Conservation (phyloP, 2,329 filamentous ascomycete genomes). For the Aureobasidium musti region DNA sequence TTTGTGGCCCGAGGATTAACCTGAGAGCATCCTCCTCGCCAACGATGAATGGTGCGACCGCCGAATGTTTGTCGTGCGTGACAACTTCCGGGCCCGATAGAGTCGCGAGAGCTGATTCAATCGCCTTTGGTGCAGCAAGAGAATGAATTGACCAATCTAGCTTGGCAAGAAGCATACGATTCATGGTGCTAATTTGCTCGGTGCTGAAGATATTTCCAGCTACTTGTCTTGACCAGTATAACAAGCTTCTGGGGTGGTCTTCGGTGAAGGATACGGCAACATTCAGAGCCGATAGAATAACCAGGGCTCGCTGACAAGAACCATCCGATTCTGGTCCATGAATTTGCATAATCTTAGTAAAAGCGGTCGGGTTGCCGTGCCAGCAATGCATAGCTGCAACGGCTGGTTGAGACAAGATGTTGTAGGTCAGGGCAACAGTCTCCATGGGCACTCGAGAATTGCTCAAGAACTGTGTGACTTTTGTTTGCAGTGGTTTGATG, state of each 20-base stretch:
- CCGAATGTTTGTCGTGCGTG: slow-evolving; percentile 1
- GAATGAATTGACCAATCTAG: slow-evolving; percentile 38
- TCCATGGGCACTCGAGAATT: slow-evolving; percentile 37
- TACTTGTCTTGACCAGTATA: slow-evolving; percentile 36
- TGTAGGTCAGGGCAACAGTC: slow-evolving; percentile 38
- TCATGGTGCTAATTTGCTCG: slow-evolving; percentile 33
- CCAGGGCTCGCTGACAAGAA: slow-evolving; percentile 33
- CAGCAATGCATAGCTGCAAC: slow-evolving; percentile 27
- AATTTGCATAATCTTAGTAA: slow-evolving; percentile 27
- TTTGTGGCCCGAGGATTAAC: slow-evolving; percentile 11
- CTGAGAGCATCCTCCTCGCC: slow-evolving; percentile 23
- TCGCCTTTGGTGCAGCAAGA: slow-evolving; percentile 31
- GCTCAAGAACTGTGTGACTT: slow-evolving; percentile 35
- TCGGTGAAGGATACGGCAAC: slow-evolving; percentile 38
- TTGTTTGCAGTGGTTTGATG: slow-evolving; percentile 21
- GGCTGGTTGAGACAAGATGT: slow-evolving; percentile 36
- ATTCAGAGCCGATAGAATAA: slow-evolving; percentile 36
- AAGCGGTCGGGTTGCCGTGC: slow-evolving; percentile 18
- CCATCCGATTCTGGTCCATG: slow-evolving; percentile 28
- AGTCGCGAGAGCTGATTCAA: slow-evolving; percentile 27
- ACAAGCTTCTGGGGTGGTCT: slow-evolving; percentile 34
- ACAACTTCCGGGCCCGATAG: slow-evolving; percentile 8
- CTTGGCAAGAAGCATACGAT: slow-evolving; percentile 32
- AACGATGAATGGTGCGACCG: neutral
- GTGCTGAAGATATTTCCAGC: slow-evolving; percentile 32